A percentile compares a stretch with the other conserved stretches of the same genome.
Conservation (phyloP, 345 rosid genomes). For the Hypericum androsaemum region DNA sequence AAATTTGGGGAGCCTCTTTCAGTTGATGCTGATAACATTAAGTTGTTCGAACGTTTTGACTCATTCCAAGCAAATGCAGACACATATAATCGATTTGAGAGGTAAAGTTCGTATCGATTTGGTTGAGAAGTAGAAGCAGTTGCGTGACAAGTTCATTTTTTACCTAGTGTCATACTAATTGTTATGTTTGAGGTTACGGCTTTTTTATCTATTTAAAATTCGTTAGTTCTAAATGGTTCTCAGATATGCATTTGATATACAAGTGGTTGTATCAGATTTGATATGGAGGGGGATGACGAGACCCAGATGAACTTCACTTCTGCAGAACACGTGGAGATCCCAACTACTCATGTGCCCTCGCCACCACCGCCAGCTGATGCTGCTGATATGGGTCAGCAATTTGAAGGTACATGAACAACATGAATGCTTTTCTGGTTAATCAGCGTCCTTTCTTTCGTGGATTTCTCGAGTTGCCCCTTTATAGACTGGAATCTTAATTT, state of each 20-base stretch:
- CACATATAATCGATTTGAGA: conserved; percentile 47
- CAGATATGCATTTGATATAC: background rate
- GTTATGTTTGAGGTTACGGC: background rate
- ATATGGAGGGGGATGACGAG: conserved; percentile 58
- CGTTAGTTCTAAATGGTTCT: background rate
- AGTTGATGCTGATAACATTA: conserved; percentile 70
- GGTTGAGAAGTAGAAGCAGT: background rate
- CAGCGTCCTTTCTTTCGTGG: no score
- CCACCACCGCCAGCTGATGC: conserved; percentile 37
- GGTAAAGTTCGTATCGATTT: conserved; percentile 25
- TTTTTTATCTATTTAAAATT: background rate
- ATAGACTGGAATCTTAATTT: no score
- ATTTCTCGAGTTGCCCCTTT: no score
- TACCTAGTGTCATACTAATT: background rate
- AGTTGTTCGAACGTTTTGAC: conserved; percentile 51
- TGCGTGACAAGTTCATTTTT: background rate
- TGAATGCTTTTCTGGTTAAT: no score
- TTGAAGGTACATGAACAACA: no score
- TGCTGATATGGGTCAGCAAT: conserved; percentile 41
- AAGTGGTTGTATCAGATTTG: conserved; percentile 46
- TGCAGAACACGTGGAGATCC: conserved; percentile 38
- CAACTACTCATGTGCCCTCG: conserved; percentile 37
- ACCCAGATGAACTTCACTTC: conserved; percentile 42
- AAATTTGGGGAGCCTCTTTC: conserved; percentile 17
- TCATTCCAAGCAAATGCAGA: conserved; percentile 38